A percentile compares a stretch with the other conserved stretches of the same genome.
phyloP scores from a whole-genome alignment of 768 basidiomycete genomes.

The Boletus sp. region DNA sequence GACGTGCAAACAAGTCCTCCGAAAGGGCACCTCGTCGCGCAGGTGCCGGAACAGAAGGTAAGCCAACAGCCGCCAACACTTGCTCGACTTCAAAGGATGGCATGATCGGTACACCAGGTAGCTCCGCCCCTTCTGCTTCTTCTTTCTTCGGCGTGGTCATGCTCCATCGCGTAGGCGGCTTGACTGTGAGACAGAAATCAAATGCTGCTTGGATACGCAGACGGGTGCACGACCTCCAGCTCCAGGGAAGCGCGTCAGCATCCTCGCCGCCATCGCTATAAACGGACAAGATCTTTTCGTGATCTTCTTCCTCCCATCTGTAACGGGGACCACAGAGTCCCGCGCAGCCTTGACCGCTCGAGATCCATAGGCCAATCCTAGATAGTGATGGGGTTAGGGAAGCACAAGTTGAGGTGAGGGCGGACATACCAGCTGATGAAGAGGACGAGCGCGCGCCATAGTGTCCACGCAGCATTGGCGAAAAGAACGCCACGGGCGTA shows the following conservation, averaged over 20 bases:
- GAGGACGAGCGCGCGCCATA: slow-evolving; percentile 70
- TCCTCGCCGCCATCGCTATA: slow-evolving; percentile 47
- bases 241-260: slow-evolving; percentile 63
- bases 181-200: slow-evolving; percentile 69
- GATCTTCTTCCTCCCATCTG: slow-evolving; percentile 80
- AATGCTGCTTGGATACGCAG: slow-evolving; percentile 74
- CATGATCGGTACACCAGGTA: slow-evolving; percentile 30
- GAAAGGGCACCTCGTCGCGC: slow-evolving; percentile 59
- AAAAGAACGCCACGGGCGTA: slow-evolving; percentile 81
- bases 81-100: slow-evolving; percentile 51
- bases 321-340: slow-evolving; percentile 84
- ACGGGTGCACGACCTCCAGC: slow-evolving; percentile 72
- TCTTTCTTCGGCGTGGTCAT: slow-evolving; percentile 34
- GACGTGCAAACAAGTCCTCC: slow-evolving; percentile 64
- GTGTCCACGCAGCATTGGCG: slow-evolving; percentile 80
- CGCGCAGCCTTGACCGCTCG: slow-evolving; percentile 73
- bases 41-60: slow-evolving; percentile 47
- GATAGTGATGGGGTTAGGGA: background rate
- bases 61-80: slow-evolving; percentile 58
- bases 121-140: slow-evolving; percentile 18
- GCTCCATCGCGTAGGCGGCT: slow-evolving; percentile 36
- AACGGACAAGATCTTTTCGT: slow-evolving; percentile 54
- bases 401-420: background rate
- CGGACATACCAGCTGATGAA: slow-evolving; percentile 59
- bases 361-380: slow-evolving; percentile 77